Conservation (phyloP, 1,284 basidiomycete species). For the Sporisorium reilianum region DNA sequence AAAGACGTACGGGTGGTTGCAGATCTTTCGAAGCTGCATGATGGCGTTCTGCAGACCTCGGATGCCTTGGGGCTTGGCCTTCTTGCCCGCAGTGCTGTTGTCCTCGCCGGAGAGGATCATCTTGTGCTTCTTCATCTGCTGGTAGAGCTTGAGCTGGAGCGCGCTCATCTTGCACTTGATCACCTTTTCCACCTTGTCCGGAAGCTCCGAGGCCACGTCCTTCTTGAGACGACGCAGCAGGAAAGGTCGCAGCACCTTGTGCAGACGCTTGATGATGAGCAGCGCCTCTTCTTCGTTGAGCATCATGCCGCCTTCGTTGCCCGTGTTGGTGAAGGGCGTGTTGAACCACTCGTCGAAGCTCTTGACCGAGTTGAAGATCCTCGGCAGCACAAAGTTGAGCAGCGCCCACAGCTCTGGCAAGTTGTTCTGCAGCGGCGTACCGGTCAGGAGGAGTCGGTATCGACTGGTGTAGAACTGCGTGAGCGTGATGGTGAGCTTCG, state of each 20-base stretch:
- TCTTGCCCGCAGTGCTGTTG: constrained; percentile 55
- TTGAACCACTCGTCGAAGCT: constrained; percentile 99
- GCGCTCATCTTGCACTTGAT: constrained; percentile 98
- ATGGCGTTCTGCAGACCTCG: constrained; percentile 88
- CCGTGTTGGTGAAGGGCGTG: constrained; percentile 98
- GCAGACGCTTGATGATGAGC: constrained; percentile 95
- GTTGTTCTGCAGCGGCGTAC: constrained; percentile 98
- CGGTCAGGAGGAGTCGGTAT: constrained; percentile 95
- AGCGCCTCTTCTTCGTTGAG: constrained; percentile 99
- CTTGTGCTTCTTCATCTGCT: constrained; percentile 97
- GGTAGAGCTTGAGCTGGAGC: constrained; percentile 93
- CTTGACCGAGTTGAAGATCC: constrained; percentile 99
- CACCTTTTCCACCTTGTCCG: constrained; percentile 99
- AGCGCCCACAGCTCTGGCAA: constrained; percentile 97
- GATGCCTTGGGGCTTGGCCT: constrained; percentile 67
- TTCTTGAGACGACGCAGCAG: constrained; percentile 95
- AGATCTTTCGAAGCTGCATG: constrained; percentile 99
- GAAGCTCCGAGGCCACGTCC: constrained; percentile 96
- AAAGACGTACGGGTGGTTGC: constrained; percentile 85
- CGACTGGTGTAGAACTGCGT: constrained; percentile 92
- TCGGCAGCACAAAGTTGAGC: constrained; percentile 97
- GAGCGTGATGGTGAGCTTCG: constrained; percentile 91
- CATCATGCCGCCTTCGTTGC: constrained; percentile 83
- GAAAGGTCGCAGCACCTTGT: constrained; percentile 98
- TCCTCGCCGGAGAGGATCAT: constrained; percentile 75